phyloP scores from a whole-genome alignment of 2,329 filamentous ascomycete genomes.

The Hypoxylon sp. region DNA sequence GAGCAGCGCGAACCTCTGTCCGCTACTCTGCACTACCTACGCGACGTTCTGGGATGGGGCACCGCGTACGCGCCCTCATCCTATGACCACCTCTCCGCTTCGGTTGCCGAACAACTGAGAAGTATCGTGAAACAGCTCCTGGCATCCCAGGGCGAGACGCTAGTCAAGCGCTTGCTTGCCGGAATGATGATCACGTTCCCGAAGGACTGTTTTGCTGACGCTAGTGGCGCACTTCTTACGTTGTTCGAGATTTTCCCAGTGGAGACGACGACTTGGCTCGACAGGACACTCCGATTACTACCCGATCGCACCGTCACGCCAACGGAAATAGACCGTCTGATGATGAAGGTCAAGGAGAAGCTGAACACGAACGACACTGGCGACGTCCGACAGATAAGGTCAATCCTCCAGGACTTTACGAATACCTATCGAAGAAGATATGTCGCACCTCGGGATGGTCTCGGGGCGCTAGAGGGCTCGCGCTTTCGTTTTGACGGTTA shows the following conservation, averaged over 20 bases:
- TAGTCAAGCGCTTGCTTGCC: conserved; percentile 89
- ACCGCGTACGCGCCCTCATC: conserved; percentile 75
- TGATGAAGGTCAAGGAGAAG: conserved; percentile 81
- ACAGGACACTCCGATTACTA: conserved; percentile 82
- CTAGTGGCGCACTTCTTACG: conserved; percentile 87
- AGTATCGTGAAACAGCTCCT: conserved; percentile 77
- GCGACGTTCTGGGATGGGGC: conserved; percentile 90
- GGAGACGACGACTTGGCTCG: conserved; percentile 82
- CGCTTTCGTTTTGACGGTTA: conserved; percentile 81
- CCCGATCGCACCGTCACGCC: conserved; percentile 82
- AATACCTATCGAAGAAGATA: conserved; percentile 93
- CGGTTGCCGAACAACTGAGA: conserved; percentile 74
- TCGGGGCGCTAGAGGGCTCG: conserved; percentile 85
- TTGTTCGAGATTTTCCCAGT: conserved; percentile 87
- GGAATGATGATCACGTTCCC: conserved; percentile 99
- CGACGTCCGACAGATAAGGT: conserved; percentile 77
- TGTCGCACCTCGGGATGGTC: conserved; percentile 90
- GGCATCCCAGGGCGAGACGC: conserved; percentile 71
- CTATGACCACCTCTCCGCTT: conserved; percentile 58
- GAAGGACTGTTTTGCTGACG: conserved; percentile 92
- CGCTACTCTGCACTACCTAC: conserved; percentile 89
- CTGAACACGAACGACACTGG: conserved; percentile 69
- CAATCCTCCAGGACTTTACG: conserved; percentile 93
- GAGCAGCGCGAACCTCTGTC: conserved; percentile 92
- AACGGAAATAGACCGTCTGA: conserved; percentile 80